These are phyloP conservation scores for Gracilaria domingensis DNA, from an alignment of 23 red algal genomes.

Conservation along the genomic window DNA sequence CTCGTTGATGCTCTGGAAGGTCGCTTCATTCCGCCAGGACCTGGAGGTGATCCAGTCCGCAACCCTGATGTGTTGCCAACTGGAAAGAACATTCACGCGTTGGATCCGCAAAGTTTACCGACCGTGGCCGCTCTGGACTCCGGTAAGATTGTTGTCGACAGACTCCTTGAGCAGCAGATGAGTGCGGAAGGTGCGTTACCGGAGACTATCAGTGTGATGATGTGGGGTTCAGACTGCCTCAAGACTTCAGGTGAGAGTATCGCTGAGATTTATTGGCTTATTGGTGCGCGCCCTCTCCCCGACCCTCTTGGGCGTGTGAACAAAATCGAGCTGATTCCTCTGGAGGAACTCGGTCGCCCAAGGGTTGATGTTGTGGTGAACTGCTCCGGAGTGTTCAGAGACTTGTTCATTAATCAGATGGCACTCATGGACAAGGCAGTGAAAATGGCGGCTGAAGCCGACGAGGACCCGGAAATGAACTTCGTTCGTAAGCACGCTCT, in stretches of 20 bases:
- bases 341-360: constrained; percentile 96
- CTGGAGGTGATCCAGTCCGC: constrained; percentile 97
- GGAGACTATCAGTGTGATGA: constrained; percentile 94
- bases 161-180: constrained; percentile 84
- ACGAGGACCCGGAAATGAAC: constrained; percentile 91
- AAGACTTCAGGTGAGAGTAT: constrained; percentile 98
- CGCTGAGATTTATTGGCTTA: constrained; percentile 96
- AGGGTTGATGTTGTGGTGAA: constrained; percentile 98
- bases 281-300: constrained; percentile 90
- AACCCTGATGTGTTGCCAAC: constrained; percentile 98
- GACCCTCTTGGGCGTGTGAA: constrained; percentile 93
- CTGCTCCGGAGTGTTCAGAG: constrained; percentile 97
- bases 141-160: constrained; percentile 92
- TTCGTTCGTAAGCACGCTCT: constrained; percentile 96
- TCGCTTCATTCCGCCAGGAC: constrained; percentile 92
- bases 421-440: constrained; percentile 94
- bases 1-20: constrained; percentile 89
- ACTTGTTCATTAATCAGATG: constrained; percentile 99
- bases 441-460: constrained; percentile 97
- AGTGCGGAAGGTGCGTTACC: constrained; percentile 79
- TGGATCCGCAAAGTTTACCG: constrained; percentile 99
- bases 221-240: constrained; percentile 97
- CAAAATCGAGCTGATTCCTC: constrained; percentile 90
- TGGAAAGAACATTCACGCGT: constrained; percentile 99
- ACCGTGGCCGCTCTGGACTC: constrained; percentile 86